These are phyloP conservation scores for Trichoderma aggressivum DNA, from an alignment of 2,329 filamentous ascomycete species.

Conservation along the genomic window DNA sequence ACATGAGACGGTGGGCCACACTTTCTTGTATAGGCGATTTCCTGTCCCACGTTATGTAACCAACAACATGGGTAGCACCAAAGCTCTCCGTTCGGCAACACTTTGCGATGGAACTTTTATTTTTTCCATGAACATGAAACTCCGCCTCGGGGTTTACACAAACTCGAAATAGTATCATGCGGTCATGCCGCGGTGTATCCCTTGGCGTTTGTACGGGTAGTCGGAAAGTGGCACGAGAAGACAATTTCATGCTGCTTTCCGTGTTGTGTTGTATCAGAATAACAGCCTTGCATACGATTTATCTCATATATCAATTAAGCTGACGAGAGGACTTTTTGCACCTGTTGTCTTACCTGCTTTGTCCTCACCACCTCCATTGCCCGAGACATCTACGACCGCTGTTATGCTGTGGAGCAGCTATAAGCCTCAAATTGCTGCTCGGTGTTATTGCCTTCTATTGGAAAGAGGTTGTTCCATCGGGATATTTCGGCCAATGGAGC, in stretches of 20 bases:
- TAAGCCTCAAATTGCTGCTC: not conserved
- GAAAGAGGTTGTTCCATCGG: not conserved
- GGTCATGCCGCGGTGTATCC: not conserved
- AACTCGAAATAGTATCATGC: not conserved
- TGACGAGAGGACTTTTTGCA: not conserved
- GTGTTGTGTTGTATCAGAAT: not conserved
- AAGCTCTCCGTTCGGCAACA: not conserved
- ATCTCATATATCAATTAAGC: not conserved
- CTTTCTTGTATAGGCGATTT: not conserved
- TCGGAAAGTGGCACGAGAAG: not conserved
- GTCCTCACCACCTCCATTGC: not conserved
- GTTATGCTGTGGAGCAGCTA: not conserved
- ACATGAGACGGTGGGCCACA: not conserved
- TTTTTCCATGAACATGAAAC: not conserved
- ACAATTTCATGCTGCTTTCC: not conserved
- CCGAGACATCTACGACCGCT: not conserved
- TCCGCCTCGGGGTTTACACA: not conserved
- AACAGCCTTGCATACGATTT: not conserved
- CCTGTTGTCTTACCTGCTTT: not conserved
- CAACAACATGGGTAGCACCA: not conserved
- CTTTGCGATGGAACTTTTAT: not conserved
- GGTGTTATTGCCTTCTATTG: not conserved
- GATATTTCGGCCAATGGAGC: not conserved
- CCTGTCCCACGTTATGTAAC: not conserved
- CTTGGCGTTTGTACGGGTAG: not conserved